A percentile compares a stretch with the other conserved stretches of the same genome.
Conservation (phyloP, 208 protist species). For the Willaertia magna region DNA sequence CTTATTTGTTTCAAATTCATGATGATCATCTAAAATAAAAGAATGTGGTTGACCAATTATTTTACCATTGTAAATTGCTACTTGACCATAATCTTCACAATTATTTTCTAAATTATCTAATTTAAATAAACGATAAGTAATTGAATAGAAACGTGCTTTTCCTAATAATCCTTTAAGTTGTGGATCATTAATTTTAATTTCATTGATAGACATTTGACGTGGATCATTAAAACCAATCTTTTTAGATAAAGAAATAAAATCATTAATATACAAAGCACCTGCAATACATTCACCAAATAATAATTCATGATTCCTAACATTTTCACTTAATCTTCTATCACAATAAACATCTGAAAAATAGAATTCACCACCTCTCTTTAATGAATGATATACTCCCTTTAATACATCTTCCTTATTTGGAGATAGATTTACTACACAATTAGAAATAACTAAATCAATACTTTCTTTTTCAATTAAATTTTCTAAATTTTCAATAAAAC, state of each 20-base stretch:
- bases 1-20: conserved; percentile 25
- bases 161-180: not conserved
- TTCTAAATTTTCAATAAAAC: conserved; percentile 46
- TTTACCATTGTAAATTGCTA: conserved; percentile 35
- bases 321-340: conserved; percentile 30
- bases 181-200: not conserved
- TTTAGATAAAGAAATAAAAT: conserved; percentile 24
- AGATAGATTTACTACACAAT: conserved; percentile 52
- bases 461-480: conserved; percentile 16
- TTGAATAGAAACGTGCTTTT: conserved; percentile 33
- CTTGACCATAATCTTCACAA: conserved; percentile 44
- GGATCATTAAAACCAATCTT: conserved; percentile 36
- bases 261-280: conserved; percentile 39
- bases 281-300: conserved; percentile 41
- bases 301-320: conserved; percentile 26
- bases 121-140: conserved; percentile 46
- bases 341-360: conserved; percentile 47
- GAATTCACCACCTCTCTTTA: conserved; percentile 42
- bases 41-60: not conserved
- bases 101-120: conserved; percentile 24
- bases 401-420: conserved; percentile 42
- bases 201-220: not conserved
- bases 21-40: conserved; percentile 33
- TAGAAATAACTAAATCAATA: conserved; percentile 42
- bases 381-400: conserved; percentile 17